phyloP scores from a whole-genome alignment of 140 eudicot genomes.

The Oenanthe javanica region DNA sequence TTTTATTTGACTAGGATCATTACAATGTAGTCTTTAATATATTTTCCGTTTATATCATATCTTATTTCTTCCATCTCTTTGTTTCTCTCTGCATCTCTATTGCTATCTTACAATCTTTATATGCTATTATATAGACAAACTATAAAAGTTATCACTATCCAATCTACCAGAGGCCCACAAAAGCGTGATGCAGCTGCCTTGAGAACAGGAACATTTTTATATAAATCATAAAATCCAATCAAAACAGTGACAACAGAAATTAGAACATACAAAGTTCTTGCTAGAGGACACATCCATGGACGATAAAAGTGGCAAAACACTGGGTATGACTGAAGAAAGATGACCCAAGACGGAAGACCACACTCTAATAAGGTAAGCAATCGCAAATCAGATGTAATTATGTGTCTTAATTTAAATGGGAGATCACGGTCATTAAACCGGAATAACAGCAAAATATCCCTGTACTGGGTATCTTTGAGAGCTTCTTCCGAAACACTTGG shows the following conservation, averaged over 20 bases:
- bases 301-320: slow-evolving; percentile 78
- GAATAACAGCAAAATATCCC: slow-evolving; percentile 63
- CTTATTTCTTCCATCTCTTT: no score
- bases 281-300: slow-evolving; percentile 98
- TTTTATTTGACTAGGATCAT: no score
- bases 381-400: slow-evolving; percentile 55
- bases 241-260: slow-evolving; percentile 73
- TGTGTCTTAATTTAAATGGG: slow-evolving; percentile 57
- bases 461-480: slow-evolving; percentile 42
- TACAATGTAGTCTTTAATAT: no score
- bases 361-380: slow-evolving; percentile 76
- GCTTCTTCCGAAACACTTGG: slow-evolving; percentile 46
- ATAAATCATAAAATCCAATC: slow-evolving; percentile 77
- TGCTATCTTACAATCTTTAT: no score
- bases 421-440: slow-evolving; percentile 77
- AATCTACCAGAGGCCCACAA: slow-evolving; percentile 81
- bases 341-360: slow-evolving; percentile 97
- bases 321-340: slow-evolving; percentile 88
- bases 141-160: no score
- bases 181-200: slow-evolving; percentile 77
- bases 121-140: no score
- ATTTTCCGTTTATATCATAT: no score
- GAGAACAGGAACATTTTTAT: slow-evolving; percentile 87
- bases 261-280: slow-evolving; percentile 59
- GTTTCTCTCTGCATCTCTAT: no score